Evolutionary conservation across 179 eudicot species (phyloP), one percentile per base, ranked within the genome.

Genomic region (Camellia oleifera): DNA sequence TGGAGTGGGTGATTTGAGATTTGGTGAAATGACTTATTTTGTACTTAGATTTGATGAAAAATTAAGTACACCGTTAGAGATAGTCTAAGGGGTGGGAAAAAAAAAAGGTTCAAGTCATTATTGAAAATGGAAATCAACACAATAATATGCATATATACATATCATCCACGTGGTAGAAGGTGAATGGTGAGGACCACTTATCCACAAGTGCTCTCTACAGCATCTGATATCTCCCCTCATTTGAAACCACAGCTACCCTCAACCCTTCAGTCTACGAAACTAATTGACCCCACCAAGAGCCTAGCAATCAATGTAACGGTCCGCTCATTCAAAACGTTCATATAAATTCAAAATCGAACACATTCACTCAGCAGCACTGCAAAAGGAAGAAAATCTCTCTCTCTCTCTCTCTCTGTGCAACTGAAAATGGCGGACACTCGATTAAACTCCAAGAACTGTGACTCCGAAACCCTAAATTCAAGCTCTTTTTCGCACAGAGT

Each of bases 401-500:
- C 53, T 17, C 61, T 13, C 72, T 64, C 61, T 65, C 69, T n/a
- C 46, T 53, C 15, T 2, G 52, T 13, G 63, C 63, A 23, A 23
- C 62, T 8, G 2, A 73, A 12, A 56, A 68, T 78, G 80, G 74
- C 53, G 7, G 72, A 64, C 60, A 4, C 15, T 7, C 46, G 48
- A 65, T 50, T 23, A 20, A 2, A 4, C 80, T 5, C 56, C 5
- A 52, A 17, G 32, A 3, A 52, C 3, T 53, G n/a, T 17, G 32
- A 26, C 64, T 17, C 73, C 26, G 12, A 52, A 77, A 66, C 80
- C 73, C 63, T 40, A 77, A 32, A 32, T 32, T 77, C 52, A 8
- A 69, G 17, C 32, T 77, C 79, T n/a, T 58, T 54, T 1, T 78
- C 44, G 13, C 57, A 3, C 8, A 68, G 1, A 40, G 32, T 68